Evolutionary conservation across 148 eudicot species (phyloP).

Genomic region (Rhododendron vialii): DNA sequence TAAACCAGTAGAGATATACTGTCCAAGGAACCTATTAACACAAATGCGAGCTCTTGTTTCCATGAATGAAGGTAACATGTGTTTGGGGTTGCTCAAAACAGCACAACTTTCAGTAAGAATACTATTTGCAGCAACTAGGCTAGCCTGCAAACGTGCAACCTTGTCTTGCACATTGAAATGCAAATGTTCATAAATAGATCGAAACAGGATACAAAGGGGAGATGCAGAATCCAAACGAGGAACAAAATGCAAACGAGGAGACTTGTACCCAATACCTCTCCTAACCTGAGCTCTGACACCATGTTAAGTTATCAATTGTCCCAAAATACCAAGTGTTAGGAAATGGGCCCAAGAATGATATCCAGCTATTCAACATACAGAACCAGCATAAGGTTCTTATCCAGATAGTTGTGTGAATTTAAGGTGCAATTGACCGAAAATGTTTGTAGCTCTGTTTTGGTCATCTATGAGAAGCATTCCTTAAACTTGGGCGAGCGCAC

Average conservation of each 20-base stretch:
- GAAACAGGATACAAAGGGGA: not conserved
- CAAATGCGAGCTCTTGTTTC: conserved; percentile 69
- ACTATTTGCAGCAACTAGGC: conserved; percentile 61
- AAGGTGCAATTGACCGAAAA: not conserved
- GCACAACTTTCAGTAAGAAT: conserved; percentile 38
- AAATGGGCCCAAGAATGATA: not conserved
- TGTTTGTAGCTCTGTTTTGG: not conserved
- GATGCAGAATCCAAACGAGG: not conserved
- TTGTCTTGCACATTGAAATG: no score
- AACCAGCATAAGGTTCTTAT: not conserved
- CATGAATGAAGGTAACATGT: conserved; percentile 68
- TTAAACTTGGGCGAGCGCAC: not conserved
- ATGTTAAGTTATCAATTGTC: no score
- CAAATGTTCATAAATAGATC: no score
- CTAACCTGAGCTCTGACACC: no score
- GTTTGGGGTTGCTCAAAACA: conserved; percentile 61
- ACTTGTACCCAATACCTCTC: not conserved
- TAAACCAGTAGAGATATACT: conserved; percentile 64
- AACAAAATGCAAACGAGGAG: not conserved
- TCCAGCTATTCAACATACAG: not conserved
- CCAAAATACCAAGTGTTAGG: not conserved
- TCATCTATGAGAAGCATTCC: not conserved
- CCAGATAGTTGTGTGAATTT: not conserved
- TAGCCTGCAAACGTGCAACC: conserved; percentile 46
- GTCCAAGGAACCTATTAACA: conserved; percentile 57